Evolutionary conservation across 306 rosid genomes (phyloP), one percentile per base, ranked within the genome.

Genomic region (Lupinus albus): DNA sequence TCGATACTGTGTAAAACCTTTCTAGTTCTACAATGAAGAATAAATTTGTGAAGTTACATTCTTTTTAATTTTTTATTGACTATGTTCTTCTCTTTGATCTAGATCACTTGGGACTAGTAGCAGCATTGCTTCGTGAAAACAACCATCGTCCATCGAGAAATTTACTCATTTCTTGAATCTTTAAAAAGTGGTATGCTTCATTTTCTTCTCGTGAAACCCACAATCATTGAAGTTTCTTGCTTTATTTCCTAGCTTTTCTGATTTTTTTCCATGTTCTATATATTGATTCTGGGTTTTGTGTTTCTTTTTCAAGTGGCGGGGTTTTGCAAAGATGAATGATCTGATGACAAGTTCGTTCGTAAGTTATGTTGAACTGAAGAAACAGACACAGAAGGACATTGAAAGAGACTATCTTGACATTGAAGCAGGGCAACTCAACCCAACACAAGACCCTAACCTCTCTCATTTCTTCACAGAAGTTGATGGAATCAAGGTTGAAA

Each of bases 361-460:
- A 87, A 92, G 81, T 89, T 92, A 92, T 87, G 96, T 79, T 73
- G 96, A 89, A 68, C 57, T 92, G 67, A 92, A 85, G 93, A 84
- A 80, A 56, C 98, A 85, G 60, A 90, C 89, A 2, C 67, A 21
- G 78, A 86, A 66, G 64, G 98, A 92, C 61, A 38, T 76, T 67
- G 87, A 84, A 33, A 33, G 6, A 77, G 53, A 72, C 3, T 86
- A 75, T 25, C 64, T 71, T 70, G 96, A 84, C 67, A 21, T 85
- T 30, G 98, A 88, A 81, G 58, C 79, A 32, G 92, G 88, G 74
- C 76, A 71, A 73, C 71, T 85, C 77, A 84, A 82, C 68, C 89
- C 78, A 36, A 62, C 57, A n/a, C 84, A 85, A 55, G 97, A 93
- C 70, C 87, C 55, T 47, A 86, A 82, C 64, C 97, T 93, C 62